Evolutionary conservation across 73 alveolate species (phyloP).

Genomic region (Tetrahymena borealis): DNA sequence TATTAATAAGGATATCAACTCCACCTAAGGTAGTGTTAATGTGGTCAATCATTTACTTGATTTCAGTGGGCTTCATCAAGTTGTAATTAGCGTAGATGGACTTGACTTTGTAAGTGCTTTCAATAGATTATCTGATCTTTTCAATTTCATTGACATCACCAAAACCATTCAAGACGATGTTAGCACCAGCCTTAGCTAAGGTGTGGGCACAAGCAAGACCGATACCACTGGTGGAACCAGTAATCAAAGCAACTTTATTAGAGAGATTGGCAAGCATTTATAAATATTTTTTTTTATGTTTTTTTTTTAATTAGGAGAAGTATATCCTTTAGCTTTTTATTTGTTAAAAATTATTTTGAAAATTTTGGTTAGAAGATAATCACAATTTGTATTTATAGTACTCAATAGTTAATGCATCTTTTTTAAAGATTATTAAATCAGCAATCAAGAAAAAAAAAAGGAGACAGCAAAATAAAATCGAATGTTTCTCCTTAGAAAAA

Average conservation of each 20-base stretch:
- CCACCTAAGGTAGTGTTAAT: slow-evolving; percentile 12
- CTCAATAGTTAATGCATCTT: not conserved
- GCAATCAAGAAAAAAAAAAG: too few species aligned
- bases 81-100: slow-evolving; percentile 21
- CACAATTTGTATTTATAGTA: not conserved
- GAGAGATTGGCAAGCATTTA: slow-evolving; percentile 31
- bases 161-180: slow-evolving; percentile 33
- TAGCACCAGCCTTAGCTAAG: slow-evolving; percentile 26
- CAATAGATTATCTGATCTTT: slow-evolving; percentile 11
- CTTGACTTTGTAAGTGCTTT: slow-evolving; percentile 5
- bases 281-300: not conserved
- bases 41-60: slow-evolving; percentile 20
- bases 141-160: slow-evolving; percentile 14
- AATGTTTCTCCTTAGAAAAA: too few species aligned
- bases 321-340: not conserved
- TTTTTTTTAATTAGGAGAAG: not conserved
- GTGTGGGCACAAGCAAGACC: slow-evolving; percentile 31
- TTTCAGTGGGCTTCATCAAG: slow-evolving; percentile 11
- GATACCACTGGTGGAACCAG: slow-evolving; percentile 50
- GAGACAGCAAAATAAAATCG: too few species aligned
- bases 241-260: slow-evolving; percentile 44
- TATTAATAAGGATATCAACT: slow-evolving; percentile 29
- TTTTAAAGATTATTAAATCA: too few species aligned
- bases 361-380: not conserved
- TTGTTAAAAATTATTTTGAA: not conserved